Conservation (phyloP, 1,284 basidiomycete genomes). For the Trichosporon asahii region DNA sequence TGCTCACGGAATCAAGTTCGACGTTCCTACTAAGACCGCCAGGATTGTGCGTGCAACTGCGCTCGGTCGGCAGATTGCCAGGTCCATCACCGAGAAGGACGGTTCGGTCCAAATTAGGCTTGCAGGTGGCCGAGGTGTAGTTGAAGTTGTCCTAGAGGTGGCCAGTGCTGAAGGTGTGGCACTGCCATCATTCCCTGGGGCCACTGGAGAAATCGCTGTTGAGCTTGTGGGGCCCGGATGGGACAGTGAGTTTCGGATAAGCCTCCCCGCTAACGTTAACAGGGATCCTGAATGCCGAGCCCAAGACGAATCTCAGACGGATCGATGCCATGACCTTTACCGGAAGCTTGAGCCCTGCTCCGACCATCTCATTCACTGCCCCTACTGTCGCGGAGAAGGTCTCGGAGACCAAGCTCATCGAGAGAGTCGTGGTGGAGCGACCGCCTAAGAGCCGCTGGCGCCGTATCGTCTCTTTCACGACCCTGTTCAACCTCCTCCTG, state of each 20-base stretch:
- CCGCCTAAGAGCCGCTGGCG: background rate
- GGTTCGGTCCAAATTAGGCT: background rate
- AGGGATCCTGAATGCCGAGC: slow-evolving; percentile 20
- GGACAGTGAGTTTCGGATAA: slow-evolving; percentile 30
- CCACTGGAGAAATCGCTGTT: slow-evolving; percentile 25
- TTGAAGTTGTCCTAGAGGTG: slow-evolving; percentile 33
- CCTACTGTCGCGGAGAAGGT: background rate
- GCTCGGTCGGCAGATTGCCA: slow-evolving; percentile 10
- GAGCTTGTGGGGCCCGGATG: slow-evolving; percentile 34
- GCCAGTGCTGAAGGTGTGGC: slow-evolving; percentile 23
- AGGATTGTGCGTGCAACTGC: slow-evolving; percentile 26
- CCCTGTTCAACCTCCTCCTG: slow-evolving; percentile 36
- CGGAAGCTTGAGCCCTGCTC: slow-evolving; percentile 14
- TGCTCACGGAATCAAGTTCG: slow-evolving; percentile 27
- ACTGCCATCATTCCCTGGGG: slow-evolving; percentile 26
- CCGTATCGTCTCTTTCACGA: slow-evolving; percentile 30
- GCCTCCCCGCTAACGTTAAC: slow-evolving; percentile 5
- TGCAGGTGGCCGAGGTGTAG: slow-evolving; percentile 18
- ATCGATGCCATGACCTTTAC: slow-evolving; percentile 15
- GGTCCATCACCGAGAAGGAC: background rate
- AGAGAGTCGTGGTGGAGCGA: background rate
- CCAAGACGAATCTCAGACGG: slow-evolving; percentile 19
- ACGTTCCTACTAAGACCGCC: slow-evolving; percentile 12
- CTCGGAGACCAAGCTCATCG: background rate
- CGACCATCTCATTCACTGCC: slow-evolving; percentile 13